Base-by-base conservation (phyloP, 2,329 filamentous ascomycete genomes). In the Exophiala phaeomuriformis region DNA sequence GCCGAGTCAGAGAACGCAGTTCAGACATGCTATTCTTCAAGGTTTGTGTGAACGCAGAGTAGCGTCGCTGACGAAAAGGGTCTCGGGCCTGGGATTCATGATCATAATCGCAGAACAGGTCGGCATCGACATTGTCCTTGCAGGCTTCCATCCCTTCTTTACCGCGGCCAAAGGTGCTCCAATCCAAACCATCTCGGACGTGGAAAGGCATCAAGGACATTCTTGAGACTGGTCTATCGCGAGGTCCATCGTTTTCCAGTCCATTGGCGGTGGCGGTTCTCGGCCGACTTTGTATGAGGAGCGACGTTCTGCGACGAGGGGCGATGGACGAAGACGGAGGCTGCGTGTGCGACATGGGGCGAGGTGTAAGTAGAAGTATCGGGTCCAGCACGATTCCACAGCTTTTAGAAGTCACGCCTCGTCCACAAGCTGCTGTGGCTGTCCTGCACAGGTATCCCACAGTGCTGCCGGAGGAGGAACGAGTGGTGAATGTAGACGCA, bases 201-300 rank as follows among this genome's bases (percentile, higher is more conserved):
- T 19, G 41, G 1, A 41, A 47, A 27, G 51, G 43, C 49, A 49
- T 50, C 7, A 61, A 43, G 30, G 59, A 59, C 49, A 49, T 54
- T 9, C 57, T 48, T 19, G 58, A 56, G 35, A 36, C 52, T 43
- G 51, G 59, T 43, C 49, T 42, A 31, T 28, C 28, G 4, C 39
- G 12, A 8, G 42, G 31, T 28, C 39, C 40, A 10, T 55, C 42
- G 32, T 48, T 40, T 29, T 50, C 48, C 5, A 47, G 29, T 5
- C 52, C 10, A 40, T 29, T 30, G 28, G 55, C 50, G 47, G 49
- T 55, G 3, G 70, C 64, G 4, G 69, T 73, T 29, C 66, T 66
- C 9, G 71, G 69, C 43, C 71, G 68, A 48, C 64, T 51, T 54
- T 64, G 66, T 49, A 69, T 61, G 8, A 69, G 67, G 36, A 73